Conservation (phyloP, 345 rosid genomes). For the Citrus inodora region DNA sequence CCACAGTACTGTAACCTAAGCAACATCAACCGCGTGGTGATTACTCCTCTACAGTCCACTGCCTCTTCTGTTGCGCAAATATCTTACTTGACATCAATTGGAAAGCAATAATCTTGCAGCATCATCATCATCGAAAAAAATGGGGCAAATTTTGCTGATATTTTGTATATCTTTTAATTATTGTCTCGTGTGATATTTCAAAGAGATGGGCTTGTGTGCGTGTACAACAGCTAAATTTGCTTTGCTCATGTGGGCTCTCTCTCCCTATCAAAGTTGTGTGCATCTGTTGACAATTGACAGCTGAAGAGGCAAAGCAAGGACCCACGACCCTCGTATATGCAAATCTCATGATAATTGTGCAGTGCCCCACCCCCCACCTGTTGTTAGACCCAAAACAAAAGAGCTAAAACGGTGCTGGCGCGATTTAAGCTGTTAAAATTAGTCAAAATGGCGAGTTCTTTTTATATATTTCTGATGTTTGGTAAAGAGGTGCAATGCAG, state of each 20-base stretch:
- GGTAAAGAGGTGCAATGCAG: neutral
- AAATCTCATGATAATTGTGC: neutral
- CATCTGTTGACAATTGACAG: slow-evolving; percentile 10
- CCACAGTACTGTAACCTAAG: no score
- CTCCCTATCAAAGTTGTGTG: neutral
- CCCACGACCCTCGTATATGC: neutral
- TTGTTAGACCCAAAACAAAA: neutral
- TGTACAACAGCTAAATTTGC: neutral
- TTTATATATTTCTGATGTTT: neutral
- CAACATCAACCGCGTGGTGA: no score
- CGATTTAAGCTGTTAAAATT: slow-evolving; percentile 20
- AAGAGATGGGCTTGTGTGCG: neutral
- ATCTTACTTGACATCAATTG: no score
- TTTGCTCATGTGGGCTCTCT: slow-evolving; percentile 14
- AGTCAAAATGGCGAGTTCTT: neutral
- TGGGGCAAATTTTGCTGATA: neutral
- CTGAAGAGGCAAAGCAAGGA: slow-evolving; percentile 8
- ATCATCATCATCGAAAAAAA: neutral
- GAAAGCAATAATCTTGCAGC: neutral
- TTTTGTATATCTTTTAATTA: neutral
- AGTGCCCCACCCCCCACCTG: slow-evolving; percentile 23
- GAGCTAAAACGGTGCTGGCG: slow-evolving; percentile 14
- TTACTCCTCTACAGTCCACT: no score
- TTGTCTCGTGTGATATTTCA: neutral
- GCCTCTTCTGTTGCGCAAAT: no score